Conservation (phyloP, 208 protist species). For the Leishmania martiniquensis region DNA sequence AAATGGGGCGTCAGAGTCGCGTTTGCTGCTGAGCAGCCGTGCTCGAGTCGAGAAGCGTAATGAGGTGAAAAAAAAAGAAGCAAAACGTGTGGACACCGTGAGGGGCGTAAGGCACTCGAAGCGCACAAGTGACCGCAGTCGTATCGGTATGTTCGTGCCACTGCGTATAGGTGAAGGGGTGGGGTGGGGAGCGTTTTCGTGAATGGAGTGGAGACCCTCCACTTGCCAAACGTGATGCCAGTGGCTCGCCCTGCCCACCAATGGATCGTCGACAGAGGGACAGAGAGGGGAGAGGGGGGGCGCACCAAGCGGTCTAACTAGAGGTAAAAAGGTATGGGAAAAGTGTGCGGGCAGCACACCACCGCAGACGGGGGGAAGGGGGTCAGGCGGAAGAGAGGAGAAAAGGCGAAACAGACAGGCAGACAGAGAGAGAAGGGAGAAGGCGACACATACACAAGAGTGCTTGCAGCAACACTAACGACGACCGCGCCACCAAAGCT, state of each 20-base stretch:
- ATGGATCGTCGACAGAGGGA: background rate
- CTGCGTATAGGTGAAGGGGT: background rate
- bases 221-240: no score
- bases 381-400: background rate
- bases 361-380: background rate
- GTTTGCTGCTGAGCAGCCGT: background rate
- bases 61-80: no score
- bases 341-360: background rate
- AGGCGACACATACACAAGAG: background rate
- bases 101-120: background rate
- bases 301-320: no score
- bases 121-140: background rate
- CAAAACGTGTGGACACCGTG: background rate
- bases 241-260: background rate
- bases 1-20: background rate
- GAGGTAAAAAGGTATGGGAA: no score
- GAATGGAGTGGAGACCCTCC: background rate
- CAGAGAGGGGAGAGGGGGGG: background rate
- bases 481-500: no score
- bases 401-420: no score
- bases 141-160: background rate
- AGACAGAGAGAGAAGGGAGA: slow-evolving; percentile 1
- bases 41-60: background rate
- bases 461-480: no score
- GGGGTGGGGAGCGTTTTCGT: background rate